Percentiles rank a stretch among this genome's conserved stretches.
These are phyloP conservation scores for Rhynchosporium agropyri DNA, from an alignment of 2,329 filamentous ascomycete genomes.

Conservation along the genomic window DNA sequence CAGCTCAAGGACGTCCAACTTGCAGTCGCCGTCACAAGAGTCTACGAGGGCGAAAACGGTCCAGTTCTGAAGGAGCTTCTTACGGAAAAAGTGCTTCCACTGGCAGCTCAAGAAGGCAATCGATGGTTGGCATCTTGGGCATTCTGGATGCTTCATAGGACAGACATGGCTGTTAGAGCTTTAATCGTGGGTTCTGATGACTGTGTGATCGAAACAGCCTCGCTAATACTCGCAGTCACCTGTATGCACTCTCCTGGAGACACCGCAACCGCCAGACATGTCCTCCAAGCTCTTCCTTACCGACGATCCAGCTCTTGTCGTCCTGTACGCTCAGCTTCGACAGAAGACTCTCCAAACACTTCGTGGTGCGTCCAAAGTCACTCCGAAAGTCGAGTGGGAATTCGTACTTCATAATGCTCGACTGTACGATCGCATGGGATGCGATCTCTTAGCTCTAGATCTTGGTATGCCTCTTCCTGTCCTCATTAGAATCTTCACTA, in stretches of 20 bases:
- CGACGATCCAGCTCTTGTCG: slow-evolving; percentile 86
- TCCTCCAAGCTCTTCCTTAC: slow-evolving; percentile 80
- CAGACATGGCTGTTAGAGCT: slow-evolving; percentile 81
- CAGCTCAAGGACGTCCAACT: slow-evolving; percentile 89
- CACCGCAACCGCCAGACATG: slow-evolving; percentile 68
- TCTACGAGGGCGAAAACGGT: slow-evolving; percentile 84
- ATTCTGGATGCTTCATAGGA: slow-evolving; percentile 84
- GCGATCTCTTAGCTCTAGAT: slow-evolving; percentile 85
- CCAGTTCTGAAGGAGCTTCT: slow-evolving; percentile 74
- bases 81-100: slow-evolving; percentile 74
- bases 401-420: slow-evolving; percentile 86
- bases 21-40: slow-evolving; percentile 82
- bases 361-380: slow-evolving; percentile 80
- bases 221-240: slow-evolving; percentile 61
- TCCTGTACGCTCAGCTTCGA: slow-evolving; percentile 84
- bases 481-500: slow-evolving; percentile 20
- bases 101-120: slow-evolving; percentile 81
- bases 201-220: neutral
- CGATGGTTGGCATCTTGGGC: slow-evolving; percentile 95
- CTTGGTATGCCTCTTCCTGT: slow-evolving; percentile 58
- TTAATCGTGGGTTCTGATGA: slow-evolving; percentile 65
- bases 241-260: slow-evolving; percentile 72
- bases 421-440: slow-evolving; percentile 89
- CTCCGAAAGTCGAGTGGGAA: slow-evolving; percentile 79
- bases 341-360: slow-evolving; percentile 81